Percentiles rank a stretch among this genome's conserved stretches.
Conservation (phyloP, 768 basidiomycete genomes). For the Hygrophorus russula region DNA sequence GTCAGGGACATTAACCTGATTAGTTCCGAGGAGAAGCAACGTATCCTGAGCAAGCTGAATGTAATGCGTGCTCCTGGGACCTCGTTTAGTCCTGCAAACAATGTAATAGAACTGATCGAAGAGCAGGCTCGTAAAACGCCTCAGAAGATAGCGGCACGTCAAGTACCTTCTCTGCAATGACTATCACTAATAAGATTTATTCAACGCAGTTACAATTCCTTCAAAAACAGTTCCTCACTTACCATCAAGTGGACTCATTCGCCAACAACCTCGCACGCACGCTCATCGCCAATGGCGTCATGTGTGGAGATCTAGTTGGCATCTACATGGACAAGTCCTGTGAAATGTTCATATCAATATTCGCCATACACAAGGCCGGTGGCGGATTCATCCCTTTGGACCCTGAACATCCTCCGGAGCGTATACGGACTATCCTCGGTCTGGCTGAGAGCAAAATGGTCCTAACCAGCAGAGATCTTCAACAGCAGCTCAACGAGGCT, state of each 20-base stretch:
- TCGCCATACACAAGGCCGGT: constrained; percentile 1
- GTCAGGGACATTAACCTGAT: neutral
- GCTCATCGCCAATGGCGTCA: neutral
- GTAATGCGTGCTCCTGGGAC: neutral
- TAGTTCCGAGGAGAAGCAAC: constrained; percentile 1
- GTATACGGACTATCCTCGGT: neutral
- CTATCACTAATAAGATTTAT: neutral
- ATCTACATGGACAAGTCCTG: constrained; percentile 1
- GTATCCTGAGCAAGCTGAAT: neutral
- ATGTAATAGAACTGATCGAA: neutral
- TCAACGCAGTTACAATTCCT: neutral
- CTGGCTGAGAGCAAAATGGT: constrained; percentile 1
- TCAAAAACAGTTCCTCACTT: constrained; percentile 2
- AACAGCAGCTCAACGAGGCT: neutral
- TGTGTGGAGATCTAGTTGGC: neutral
- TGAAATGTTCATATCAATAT: constrained; percentile 1
- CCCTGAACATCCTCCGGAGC: neutral
- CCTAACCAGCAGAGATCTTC: neutral
- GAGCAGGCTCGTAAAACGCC: constrained; percentile 2
- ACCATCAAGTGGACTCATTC: constrained; percentile 1
- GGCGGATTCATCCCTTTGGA: neutral
- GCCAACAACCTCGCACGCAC: neutral
- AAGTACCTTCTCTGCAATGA: neutral
- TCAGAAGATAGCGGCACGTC: constrained; percentile 2
- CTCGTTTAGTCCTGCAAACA: neutral